Conservation (phyloP, 257 asterid genomes). For the Plantago ovata region DNA sequence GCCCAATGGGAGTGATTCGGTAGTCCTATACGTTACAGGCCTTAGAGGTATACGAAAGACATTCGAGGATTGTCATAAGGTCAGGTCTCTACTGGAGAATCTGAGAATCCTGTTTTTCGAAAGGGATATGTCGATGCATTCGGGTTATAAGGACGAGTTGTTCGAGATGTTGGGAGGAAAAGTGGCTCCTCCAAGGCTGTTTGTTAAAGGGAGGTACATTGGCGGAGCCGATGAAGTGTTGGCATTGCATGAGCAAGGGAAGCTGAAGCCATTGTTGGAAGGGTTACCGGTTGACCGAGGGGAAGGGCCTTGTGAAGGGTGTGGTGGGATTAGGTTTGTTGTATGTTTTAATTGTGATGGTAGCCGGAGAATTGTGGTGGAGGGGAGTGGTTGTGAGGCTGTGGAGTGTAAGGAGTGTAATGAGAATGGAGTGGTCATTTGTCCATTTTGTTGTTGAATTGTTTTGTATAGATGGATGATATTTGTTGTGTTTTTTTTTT, state of each 20-base stretch:
- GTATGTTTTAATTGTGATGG: conserved; percentile 85
- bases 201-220: conserved; percentile 80
- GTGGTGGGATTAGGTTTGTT: conserved; percentile 72
- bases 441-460: conserved; percentile 73
- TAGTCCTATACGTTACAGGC: conserved; percentile 80
- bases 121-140: conserved; percentile 88
- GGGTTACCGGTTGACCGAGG: conserved; percentile 53
- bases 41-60: conserved; percentile 86
- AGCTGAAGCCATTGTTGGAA: conserved; percentile 61
- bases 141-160: conserved; percentile 70
- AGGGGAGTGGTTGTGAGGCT: conserved; percentile 29
- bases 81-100: conserved; percentile 58
- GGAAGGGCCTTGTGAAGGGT: conserved; percentile 61
- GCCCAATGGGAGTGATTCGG: conserved; percentile 66
- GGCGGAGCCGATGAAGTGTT: conserved; percentile 91
- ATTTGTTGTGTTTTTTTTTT: not conserved
- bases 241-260: conserved; percentile 77
- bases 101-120: conserved; percentile 56
- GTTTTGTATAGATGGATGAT: conserved; percentile 11
- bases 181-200: conserved; percentile 69
- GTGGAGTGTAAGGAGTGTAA: conserved; percentile 56
- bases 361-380: conserved; percentile 55
- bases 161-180: conserved; percentile 59
- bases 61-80: conserved; percentile 68
- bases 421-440: conserved; percentile 57